Base-by-base conservation (phyloP, 2,329 filamentous ascomycete genomes). In the Aspergillus oerlinghausenensis region DNA sequence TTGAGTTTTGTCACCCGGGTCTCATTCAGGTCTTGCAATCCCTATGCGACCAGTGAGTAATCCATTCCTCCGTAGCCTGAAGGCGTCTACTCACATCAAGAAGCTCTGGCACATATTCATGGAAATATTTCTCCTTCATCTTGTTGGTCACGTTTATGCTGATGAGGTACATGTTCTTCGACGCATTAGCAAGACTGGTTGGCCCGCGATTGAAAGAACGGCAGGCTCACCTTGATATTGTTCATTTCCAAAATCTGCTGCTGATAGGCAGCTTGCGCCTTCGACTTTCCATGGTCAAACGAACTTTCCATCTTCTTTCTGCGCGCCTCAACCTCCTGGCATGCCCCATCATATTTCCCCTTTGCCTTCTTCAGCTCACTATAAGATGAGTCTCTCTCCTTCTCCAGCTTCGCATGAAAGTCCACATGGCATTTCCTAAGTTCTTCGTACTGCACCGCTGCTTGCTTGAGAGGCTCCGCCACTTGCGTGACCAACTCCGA, bases 131-230 rank as follows among this genome's bases (percentile, higher is more conserved):
- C 71, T 97, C 92, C 78, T 97, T 99, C 69, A 96, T 88, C 78
- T 94, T 96, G 76, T 99, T 99, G 35, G 92, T 95, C 57, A 97
- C 90, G 70, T 96, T 96, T 77, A 99, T 96, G 59, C 86, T 84
- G 68, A 99, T 96, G 59, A 99, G 79, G 70, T 99, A 99, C n/a
- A 89, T 92, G 73, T 99, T 99, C 80, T 85, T 11, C 14, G 19
- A n/a, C 6, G 17, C 5, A 48, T 68, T 48, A 71, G 75, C 54
- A 70, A 65, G 21, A 7, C 29, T 21, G 23, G 9, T 10, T 21
- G 19, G 23, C 8, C 10, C 4, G 14, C 19, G 4, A 21, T 25
- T 14, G 14, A 14, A 32, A 17, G 17, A 47, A 14, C 7, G 26
- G 32, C 35, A 2, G 4, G 11, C 62, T 48, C 63, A 71, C 74